These are phyloP conservation scores for Rhizoclosmatium sp. DNA, from an alignment of 192 early-diverging fungal species.

Conservation along the genomic window DNA sequence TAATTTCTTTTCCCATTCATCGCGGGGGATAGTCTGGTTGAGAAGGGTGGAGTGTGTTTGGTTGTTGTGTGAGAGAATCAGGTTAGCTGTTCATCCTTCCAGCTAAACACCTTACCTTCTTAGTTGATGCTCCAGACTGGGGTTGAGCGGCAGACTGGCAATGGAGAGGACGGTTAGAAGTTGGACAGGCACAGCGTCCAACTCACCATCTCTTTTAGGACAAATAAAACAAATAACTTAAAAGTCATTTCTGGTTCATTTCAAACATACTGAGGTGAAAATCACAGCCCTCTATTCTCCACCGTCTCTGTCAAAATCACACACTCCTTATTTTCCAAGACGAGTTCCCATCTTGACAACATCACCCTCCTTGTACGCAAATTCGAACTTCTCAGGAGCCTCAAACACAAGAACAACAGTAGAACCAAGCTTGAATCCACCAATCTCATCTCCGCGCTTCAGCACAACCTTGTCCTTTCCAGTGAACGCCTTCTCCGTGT, in stretches of 20 bases:
- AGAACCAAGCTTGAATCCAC: constrained; percentile 94
- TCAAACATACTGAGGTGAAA: too few species aligned
- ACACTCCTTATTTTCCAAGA: constrained; percentile 48
- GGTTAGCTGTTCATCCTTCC: background rate
- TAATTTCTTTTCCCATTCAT: constrained; percentile 88
- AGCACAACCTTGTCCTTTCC: constrained; percentile 73
- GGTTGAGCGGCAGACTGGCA: background rate
- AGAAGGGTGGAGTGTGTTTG: background rate
- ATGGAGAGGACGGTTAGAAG: too few species aligned
- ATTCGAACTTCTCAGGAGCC: constrained; percentile 85
- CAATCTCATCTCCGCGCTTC: constrained; percentile 86
- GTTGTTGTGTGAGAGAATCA: too few species aligned
- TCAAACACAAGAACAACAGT: constrained; percentile 98
- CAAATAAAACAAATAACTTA: too few species aligned
- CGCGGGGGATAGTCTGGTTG: constrained; percentile 44
- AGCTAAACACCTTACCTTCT: background rate
- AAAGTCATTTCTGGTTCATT: too few species aligned
- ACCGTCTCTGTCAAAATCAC: too few species aligned
- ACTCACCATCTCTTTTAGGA: too few species aligned
- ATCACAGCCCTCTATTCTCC: too few species aligned
- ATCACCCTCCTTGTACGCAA: constrained; percentile 72
- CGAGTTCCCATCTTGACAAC: constrained; percentile 83
- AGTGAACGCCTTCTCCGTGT: constrained; percentile 77
- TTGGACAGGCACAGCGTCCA: too few species aligned
- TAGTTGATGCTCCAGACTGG: background rate